A percentile compares a stretch with the other conserved stretches of the same genome.
Conservation (phyloP, 495 filamentous ascomycete genomes). For the Talaromyces ruber region DNA sequence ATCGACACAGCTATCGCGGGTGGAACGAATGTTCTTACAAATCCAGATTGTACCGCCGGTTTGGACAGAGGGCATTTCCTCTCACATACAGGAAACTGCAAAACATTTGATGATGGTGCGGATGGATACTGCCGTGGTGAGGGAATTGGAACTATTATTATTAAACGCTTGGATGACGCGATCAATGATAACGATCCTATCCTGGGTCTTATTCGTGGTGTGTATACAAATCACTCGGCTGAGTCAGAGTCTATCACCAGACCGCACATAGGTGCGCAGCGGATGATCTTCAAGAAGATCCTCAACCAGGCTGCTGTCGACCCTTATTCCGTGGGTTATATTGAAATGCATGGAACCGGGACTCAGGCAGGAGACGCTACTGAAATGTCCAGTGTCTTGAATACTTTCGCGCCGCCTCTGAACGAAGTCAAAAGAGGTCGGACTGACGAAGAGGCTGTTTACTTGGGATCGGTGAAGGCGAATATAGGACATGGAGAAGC, state of each 20-base stretch:
- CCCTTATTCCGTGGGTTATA: constrained; percentile 66
- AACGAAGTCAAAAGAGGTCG: no score
- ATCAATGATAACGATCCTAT: constrained; percentile 66
- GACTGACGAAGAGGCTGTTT: not conserved
- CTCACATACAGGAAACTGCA: constrained; percentile 72
- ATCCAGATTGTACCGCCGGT: constrained; percentile 76
- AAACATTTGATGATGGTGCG: constrained; percentile 67
- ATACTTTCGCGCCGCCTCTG: constrained; percentile 11
- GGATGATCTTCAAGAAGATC: constrained; percentile 55
- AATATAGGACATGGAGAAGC: not conserved
- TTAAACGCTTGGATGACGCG: constrained; percentile 71
- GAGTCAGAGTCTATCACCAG: constrained; percentile 72
- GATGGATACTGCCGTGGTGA: constrained; percentile 76
- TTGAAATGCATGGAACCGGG: constrained; percentile 88
- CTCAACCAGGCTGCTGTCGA: constrained; percentile 61
- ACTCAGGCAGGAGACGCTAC: constrained; percentile 76
- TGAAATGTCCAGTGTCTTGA: constrained; percentile 70
- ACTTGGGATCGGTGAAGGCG: not conserved
- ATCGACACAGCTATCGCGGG: constrained; percentile 80
- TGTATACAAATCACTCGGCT: constrained; percentile 67
- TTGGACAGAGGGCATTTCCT: constrained; percentile 78
- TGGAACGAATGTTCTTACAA: constrained; percentile 72
- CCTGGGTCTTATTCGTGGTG: constrained; percentile 56
- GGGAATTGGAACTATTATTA: constrained; percentile 58
- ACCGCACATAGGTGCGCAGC: constrained; percentile 64